Evolutionary conservation across 2,329 filamentous ascomycete species (phyloP), one percentile per base, ranked within the genome.

Genomic region (Colletotrichum cuscutae): DNA sequence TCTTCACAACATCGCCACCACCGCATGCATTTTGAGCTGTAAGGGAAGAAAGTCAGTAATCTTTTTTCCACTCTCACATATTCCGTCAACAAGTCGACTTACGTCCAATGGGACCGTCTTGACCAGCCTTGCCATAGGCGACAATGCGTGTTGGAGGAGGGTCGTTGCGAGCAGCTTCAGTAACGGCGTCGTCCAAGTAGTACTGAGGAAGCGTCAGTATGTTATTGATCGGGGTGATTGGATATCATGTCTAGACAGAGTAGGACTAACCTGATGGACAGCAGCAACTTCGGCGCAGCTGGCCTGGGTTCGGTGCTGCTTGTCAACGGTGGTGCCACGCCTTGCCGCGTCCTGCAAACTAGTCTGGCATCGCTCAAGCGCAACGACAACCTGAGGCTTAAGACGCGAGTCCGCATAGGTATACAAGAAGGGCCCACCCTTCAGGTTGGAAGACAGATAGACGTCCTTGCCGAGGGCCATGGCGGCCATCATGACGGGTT

Each of bases 401-500:
- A 46, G 8, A 19, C 35, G 4, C 13, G 15, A 4, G 24, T 30
- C 24, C 15, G 58, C 11, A 24, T 61, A 28, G 2, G 24, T 61
- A 22, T 61, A 61, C 24, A 61, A 5, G 58, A 46, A 61, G 1
- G 58, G 15, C 1, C 37, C 37, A 11, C 35, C 35, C 8, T 30
- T 28, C 7, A 61, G 7, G 37, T 12, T 22, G 24, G 37, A 61
- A 12, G 58, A 30, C 13, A 61, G 22, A 19, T 61, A 61, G 35
- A 61, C 7, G 24, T 61, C 22, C 4, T 61, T 46, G 13, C 37
- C 58, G 35, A 61, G n/a, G 15, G 58, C 15, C 58, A 61, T 46
- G 58, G 58, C 58, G 19, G 24, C 58, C 58, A 61, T 46, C 58
- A 61, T 46, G 35, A n/a, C 58, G 4, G 58, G 58, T 26, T 61